A percentile compares a stretch with the other conserved stretches of the same genome.
Evolutionary conservation across 257 asterid species (phyloP).

Genomic region (Sherardia arvensis): DNA sequence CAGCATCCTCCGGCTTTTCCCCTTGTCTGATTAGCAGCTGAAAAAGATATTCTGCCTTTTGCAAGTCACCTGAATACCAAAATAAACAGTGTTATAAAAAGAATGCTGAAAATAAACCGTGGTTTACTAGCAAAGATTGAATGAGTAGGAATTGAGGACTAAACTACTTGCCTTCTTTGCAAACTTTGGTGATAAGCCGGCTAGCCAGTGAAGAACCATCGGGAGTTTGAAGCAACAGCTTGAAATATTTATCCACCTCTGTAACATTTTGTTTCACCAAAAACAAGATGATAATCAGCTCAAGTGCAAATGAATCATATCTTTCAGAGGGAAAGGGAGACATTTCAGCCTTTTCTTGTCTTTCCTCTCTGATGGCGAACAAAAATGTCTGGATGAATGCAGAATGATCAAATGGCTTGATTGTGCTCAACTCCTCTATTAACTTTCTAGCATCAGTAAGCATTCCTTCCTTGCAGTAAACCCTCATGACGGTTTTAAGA

Average conservation of each 20-base stretch:
- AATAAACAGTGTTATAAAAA: neutral
- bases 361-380: slow-evolving; percentile 33
- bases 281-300: slow-evolving; percentile 49
- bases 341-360: slow-evolving; percentile 20
- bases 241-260: slow-evolving; percentile 35
- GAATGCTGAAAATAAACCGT: neutral
- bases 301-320: slow-evolving; percentile 39
- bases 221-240: slow-evolving; percentile 38
- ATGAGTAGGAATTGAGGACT: neutral
- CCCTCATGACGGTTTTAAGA: slow-evolving; percentile 48
- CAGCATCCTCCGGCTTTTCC: slow-evolving; percentile 42
- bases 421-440: slow-evolving; percentile 35
- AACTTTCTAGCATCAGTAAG: slow-evolving; percentile 45
- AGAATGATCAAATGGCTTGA: slow-evolving; percentile 28
- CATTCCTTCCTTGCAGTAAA: slow-evolving; percentile 79
- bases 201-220: slow-evolving; percentile 55
- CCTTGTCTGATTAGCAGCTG: slow-evolving; percentile 46
- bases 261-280: slow-evolving; percentile 36
- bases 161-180: slow-evolving; percentile 49
- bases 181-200: slow-evolving; percentile 48
- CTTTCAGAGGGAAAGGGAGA: slow-evolving; percentile 30
- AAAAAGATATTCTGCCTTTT: slow-evolving; percentile 45
- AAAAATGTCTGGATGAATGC: slow-evolving; percentile 34
- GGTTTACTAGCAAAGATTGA: neutral
- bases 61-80: slow-evolving; percentile 48